Evolutionary conservation across 75 land plant genomes (phyloP).

Genomic region (Sequoiadendron giganteum): DNA sequence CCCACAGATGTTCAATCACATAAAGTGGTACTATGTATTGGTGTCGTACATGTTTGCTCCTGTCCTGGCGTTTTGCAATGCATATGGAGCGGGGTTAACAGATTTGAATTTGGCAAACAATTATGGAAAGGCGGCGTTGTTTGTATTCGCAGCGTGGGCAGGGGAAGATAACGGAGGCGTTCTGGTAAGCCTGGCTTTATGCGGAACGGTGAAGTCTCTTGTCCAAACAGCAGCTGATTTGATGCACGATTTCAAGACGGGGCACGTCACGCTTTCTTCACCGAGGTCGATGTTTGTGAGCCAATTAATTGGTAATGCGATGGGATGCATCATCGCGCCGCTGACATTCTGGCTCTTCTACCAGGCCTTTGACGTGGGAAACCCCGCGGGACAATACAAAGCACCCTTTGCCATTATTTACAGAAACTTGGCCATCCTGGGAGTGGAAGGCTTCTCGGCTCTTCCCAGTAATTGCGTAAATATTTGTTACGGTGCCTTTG

Average conservation of each 20-base stretch:
- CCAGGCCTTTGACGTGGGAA: conserved; percentile 63
- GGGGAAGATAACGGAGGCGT: conserved; percentile 60
- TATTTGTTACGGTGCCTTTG: conserved; percentile 49
- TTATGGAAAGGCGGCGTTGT: conserved; percentile 67
- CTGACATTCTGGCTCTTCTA: conserved; percentile 70
- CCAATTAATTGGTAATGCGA: conserved; percentile 63
- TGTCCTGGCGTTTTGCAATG: conserved; percentile 71
- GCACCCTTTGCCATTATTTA: conserved; percentile 56
- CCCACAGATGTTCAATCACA: conserved; percentile 42
- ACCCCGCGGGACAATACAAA: conserved; percentile 21
- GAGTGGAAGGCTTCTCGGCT: conserved; percentile 59
- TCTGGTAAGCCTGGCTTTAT: conserved; percentile 62
- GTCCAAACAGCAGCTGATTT: conserved; percentile 64
- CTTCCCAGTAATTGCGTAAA: conserved; percentile 53
- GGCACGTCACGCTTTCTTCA: conserved; percentile 52
- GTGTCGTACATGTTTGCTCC: conserved; percentile 61
- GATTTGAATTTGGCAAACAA: conserved; percentile 69
- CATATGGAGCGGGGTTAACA: conserved; percentile 74
- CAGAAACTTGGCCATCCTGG: conserved; percentile 54
- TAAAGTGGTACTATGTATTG: conserved; percentile 56
- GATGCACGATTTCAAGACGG: conserved; percentile 76
- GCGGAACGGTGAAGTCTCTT: conserved; percentile 68
- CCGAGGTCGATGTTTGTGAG: conserved; percentile 77
- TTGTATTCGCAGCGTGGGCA: conserved; percentile 68
- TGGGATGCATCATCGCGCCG: conserved; percentile 77